These are phyloP conservation scores for Calonectria ilicicola DNA, from an alignment of 2,329 filamentous ascomycete genomes.

Conservation along the genomic window DNA sequence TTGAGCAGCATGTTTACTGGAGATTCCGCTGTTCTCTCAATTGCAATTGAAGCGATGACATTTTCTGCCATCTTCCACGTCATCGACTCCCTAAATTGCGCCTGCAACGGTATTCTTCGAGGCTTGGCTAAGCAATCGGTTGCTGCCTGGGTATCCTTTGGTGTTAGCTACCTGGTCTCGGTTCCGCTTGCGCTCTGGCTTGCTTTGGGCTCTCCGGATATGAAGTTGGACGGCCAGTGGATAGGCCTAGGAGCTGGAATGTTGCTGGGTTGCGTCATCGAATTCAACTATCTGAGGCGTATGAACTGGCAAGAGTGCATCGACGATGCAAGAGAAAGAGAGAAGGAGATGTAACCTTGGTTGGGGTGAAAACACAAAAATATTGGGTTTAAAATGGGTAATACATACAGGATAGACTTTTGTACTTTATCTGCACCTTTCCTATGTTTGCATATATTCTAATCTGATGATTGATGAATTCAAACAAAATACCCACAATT, in stretches of 20 bases:
- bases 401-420: background rate
- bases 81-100: conserved; percentile 18
- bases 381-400: background rate
- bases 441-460: background rate
- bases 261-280: background rate
- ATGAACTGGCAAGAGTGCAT: conserved; percentile 13
- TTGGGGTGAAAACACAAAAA: background rate
- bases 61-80: conserved; percentile 13
- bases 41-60: conserved; percentile 11
- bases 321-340: conserved; percentile 11
- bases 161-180: conserved; percentile 2
- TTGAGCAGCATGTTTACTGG: conserved; percentile 7
- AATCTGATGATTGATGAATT: too few species aligned
- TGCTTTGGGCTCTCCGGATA: conserved; percentile 10
- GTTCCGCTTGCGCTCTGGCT: conserved; percentile 16
- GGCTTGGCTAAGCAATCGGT: conserved; percentile 12
- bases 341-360: background rate
- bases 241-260: conserved; percentile 13
- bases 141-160: conserved; percentile 16
- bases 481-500: too few species aligned
- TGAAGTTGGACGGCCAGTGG: conserved; percentile 17
- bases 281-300: background rate
- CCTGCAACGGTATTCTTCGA: conserved; percentile 7
- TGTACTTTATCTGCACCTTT: background rate
- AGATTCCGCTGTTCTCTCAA: background rate